Conservation (phyloP, 495 filamentous ascomycete species). For the Glutinoglossum americanum region DNA sequence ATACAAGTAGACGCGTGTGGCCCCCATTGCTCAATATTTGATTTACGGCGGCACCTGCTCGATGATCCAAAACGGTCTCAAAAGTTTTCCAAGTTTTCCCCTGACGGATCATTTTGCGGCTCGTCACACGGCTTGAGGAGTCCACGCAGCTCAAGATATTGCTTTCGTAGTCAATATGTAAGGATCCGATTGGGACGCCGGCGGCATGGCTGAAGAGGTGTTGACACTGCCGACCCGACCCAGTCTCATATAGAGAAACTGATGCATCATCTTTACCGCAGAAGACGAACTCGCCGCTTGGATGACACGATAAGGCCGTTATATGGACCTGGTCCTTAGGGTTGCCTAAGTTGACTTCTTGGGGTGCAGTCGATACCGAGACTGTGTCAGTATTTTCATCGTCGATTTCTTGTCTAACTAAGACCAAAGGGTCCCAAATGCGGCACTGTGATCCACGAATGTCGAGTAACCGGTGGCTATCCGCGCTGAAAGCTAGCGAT, state of each 20-base stretch:
- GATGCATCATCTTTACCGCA: constrained; percentile 9
- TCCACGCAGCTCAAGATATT: constrained; percentile 2
- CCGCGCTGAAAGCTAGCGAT: constrained; percentile 6
- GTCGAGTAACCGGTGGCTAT: constrained; percentile 8
- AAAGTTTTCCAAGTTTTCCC: neutral
- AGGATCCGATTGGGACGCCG: constrained; percentile 2
- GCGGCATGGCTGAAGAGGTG: constrained; percentile 5
- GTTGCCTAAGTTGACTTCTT: neutral
- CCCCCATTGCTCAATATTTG: constrained; percentile 5
- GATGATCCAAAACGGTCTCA: constrained; percentile 4
- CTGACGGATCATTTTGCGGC: neutral
- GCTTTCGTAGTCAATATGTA: constrained; percentile 3
- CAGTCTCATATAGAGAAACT: constrained; percentile 7
- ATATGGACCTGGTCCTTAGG: neutral
- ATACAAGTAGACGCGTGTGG: constrained; percentile 2
- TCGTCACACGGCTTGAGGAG: constrained; percentile 3
- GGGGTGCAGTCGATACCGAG: neutral
- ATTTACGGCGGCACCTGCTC: neutral
- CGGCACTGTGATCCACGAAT: constrained; percentile 4
- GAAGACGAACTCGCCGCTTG: constrained; percentile 1
- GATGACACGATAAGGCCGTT: constrained; percentile 3
- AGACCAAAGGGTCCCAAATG: constrained; percentile 7
- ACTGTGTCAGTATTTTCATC: neutral
- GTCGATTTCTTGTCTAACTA: neutral
- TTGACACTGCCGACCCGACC: constrained; percentile 3